Evolutionary conservation across 352 stramenopile species (phyloP).

Genomic region (Phytopythium sindhum): DNA sequence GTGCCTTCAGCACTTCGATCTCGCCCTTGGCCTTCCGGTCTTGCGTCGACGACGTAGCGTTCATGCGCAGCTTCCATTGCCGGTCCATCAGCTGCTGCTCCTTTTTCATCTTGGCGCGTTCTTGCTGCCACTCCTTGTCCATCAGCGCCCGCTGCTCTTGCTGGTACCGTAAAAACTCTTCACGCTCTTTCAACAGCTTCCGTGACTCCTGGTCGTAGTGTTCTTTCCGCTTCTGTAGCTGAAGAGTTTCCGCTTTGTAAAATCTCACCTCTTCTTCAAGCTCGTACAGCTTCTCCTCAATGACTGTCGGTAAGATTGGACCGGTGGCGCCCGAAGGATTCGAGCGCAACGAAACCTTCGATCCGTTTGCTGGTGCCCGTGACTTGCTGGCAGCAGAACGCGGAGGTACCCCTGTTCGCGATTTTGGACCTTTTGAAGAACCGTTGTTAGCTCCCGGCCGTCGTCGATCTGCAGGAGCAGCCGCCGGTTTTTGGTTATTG

Average conservation of each 20-base stretch:
- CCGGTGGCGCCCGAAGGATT: not conserved
- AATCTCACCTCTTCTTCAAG: constrained; percentile 84
- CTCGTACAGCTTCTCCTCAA: constrained; percentile 81
- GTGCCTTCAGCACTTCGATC: constrained; percentile 73
- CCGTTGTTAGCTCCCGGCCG: not conserved
- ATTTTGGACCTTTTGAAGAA: constrained; percentile 1
- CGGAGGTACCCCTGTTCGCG: not conserved
- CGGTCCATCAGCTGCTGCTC: constrained; percentile 64
- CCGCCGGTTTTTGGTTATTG: constrained; percentile 14
- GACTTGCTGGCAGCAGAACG: not conserved
- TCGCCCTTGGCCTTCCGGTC: constrained; percentile 63
- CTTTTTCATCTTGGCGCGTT: constrained; percentile 73
- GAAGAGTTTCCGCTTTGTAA: constrained; percentile 79
- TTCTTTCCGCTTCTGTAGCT: constrained; percentile 70
- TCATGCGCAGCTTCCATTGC: constrained; percentile 72
- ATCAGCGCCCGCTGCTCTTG: constrained; percentile 52
- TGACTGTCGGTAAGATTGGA: constrained; percentile 47
- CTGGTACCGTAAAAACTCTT: constrained; percentile 47
- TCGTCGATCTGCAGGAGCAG: constrained; percentile 3
- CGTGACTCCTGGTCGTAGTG: constrained; percentile 61
- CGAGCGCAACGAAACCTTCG: not conserved
- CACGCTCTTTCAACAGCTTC: constrained; percentile 46
- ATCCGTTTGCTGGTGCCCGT: not conserved
- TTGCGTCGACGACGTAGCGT: constrained; percentile 42
- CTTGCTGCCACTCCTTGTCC: constrained; percentile 63